Conservation (phyloP, 1,139 yeast species). For the Hyphopichia pseudoburtonii region DNA sequence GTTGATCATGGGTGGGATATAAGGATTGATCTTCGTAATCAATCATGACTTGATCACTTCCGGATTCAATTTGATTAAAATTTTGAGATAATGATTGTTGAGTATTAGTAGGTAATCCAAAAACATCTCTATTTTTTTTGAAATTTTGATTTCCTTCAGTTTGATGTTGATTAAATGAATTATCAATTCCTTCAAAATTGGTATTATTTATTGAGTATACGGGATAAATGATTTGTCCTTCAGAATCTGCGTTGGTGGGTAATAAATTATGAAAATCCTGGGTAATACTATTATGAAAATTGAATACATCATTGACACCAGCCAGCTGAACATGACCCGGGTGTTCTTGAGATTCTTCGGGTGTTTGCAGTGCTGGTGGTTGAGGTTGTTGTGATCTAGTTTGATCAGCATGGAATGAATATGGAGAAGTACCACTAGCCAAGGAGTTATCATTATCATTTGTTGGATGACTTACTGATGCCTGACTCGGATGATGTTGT, state of each 20-base stretch:
- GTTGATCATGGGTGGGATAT: too few relatives aligned
- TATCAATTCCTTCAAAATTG: too few relatives aligned
- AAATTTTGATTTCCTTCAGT: background rate
- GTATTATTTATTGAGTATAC: slow-evolving; percentile 28
- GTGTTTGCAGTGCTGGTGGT: background rate
- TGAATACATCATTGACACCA: slow-evolving; percentile 18
- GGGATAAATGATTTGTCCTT: slow-evolving; percentile 38
- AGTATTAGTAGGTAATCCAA: background rate
- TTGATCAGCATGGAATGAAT: background rate
- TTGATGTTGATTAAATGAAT: too few relatives aligned
- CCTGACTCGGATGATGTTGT: too few relatives aligned
- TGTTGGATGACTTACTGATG: background rate
- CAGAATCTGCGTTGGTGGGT: slow-evolving; percentile 16
- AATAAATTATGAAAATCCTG: slow-evolving; percentile 32
- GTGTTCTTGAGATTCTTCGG: background rate
- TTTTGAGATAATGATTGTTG: too few relatives aligned
- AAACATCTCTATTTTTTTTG: background rate
- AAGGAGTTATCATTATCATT: too few relatives aligned
- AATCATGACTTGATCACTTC: too few relatives aligned
- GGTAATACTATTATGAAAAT: slow-evolving; percentile 18
- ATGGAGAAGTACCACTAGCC: background rate
- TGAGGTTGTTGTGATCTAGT: background rate
- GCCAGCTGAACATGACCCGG: background rate
- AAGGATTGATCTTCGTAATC: too few relatives aligned
- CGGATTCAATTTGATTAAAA: too few relatives aligned